Base-by-base conservation (phyloP, 1,284 basidiomycete genomes). In the Ceratobasidium sp. region DNA sequence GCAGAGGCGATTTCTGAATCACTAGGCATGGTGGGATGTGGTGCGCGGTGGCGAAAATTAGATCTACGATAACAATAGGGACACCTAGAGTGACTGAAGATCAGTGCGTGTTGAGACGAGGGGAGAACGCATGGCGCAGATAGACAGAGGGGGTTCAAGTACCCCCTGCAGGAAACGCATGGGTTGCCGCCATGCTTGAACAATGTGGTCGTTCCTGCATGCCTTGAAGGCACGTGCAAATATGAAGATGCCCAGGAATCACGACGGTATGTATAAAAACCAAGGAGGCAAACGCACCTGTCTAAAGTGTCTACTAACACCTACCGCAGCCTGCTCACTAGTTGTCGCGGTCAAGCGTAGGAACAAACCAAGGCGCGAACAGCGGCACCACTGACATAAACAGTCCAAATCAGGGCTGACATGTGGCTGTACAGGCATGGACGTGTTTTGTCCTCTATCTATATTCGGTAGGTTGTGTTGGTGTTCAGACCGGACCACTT, bases 1-100 rank as follows among this genome's bases (percentile, higher is more conserved):
- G 90, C 87, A 38, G 86, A 87, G 50, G 91, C 91, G 13, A 92
- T 82, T 76, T 92, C 89, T 57, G 89, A 87, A 76, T 92, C 91
- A 73, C 85, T 88, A 23, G 88, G 88, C 69, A 69, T 69, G 85
- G 81, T 83, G 87, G 23, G 66, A 87, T 50, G 79, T 79, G 46
- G 83, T 82, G 75, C 38, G 18, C 11, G 64, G 9, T 44, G 35
- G 30, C 26, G n/a, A 57, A 11, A 57, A 9, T 16, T 57, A 7
- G 21, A n/a, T n/a, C n/a, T n/a, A n/a, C n/a, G 11, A n/a, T 13
- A 57, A 32, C 14, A 9, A 30, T 28, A 46, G 28, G 41, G 47
- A 57, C 43, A 69, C 21, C 67, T 70, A 55, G 28, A 58, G 54
- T 28, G 44, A 46, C 41, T 30, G 67, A 26, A 70, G 54, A 70